phyloP scores from a whole-genome alignment of 2,329 filamentous ascomycete species.

The Leptodontidium sp. region DNA sequence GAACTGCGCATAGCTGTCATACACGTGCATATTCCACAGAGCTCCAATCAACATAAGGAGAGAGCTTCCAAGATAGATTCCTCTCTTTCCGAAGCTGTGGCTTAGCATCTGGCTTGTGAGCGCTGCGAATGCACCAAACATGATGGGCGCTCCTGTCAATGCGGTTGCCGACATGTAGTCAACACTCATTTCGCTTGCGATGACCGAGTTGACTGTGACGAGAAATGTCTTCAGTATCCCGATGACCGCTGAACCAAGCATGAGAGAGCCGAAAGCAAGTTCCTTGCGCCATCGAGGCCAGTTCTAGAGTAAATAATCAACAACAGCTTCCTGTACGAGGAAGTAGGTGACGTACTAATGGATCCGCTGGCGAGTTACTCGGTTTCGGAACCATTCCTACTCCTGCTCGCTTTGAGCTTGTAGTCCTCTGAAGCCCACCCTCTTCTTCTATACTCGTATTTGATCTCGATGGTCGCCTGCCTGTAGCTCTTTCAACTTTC shows the following conservation, averaged over 20 bases:
- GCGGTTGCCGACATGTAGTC: conserved; percentile 58
- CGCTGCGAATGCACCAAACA: conserved; percentile 57
- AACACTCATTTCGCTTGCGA: conserved; percentile 53
- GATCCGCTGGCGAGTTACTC: conserved; percentile 62
- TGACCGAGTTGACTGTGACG: conserved; percentile 55
- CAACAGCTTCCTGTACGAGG: background rate
- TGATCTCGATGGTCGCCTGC: background rate
- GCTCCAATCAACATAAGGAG: conserved; percentile 57
- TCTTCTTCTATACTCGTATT: background rate
- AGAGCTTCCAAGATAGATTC: conserved; percentile 59
- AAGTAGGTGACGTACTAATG: conserved; percentile 53
- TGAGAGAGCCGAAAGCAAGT: conserved; percentile 56
- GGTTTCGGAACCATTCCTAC: conserved; percentile 56
- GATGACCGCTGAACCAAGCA: conserved; percentile 56
- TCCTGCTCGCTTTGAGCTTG: conserved; percentile 7
- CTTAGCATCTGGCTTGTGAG: conserved; percentile 53
- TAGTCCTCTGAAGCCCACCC: conserved; percentile 1
- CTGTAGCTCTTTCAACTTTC: conserved; percentile 14
- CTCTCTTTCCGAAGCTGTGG: conserved; percentile 60
- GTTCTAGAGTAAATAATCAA: conserved; percentile 52
- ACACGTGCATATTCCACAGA: conserved; percentile 58
- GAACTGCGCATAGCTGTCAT: conserved; percentile 53
- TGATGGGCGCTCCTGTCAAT: conserved; percentile 61
- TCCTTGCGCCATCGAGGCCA: conserved; percentile 65
- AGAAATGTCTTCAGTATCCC: conserved; percentile 64